phyloP scores from a whole-genome alignment of 179 eudicot genomes.

The Vitellaria paradoxa region DNA sequence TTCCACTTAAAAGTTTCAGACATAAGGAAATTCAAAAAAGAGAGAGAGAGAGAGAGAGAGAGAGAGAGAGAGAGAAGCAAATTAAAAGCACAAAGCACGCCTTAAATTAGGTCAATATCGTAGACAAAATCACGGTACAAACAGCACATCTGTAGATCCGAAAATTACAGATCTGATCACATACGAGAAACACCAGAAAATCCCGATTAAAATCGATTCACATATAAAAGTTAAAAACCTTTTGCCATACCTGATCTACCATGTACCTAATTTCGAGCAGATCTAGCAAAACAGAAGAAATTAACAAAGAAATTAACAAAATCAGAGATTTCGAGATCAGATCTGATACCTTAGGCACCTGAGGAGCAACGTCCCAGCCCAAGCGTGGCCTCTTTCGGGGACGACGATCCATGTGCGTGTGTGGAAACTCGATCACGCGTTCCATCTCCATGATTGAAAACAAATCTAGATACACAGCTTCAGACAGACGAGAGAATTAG shows the following conservation, averaged over 20 bases:
- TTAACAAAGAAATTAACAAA: neutral
- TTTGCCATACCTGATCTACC: slow-evolving; percentile 16
- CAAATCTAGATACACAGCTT: neutral
- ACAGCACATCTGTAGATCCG: neutral
- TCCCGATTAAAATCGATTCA: neutral
- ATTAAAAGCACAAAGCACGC: too few species aligned
- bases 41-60: too few species aligned
- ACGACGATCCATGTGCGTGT: slow-evolving; percentile 56
- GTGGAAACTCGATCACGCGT: slow-evolving; percentile 63
- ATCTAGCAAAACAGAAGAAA: slow-evolving; percentile 25
- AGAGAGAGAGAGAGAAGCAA: too few species aligned
- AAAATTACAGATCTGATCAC: neutral
- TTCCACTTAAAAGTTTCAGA: too few species aligned
- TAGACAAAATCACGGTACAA: neutral
- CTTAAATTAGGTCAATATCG: neutral
- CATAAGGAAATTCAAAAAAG: too few species aligned
- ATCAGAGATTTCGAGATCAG: neutral
- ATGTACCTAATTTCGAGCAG: slow-evolving; percentile 19
- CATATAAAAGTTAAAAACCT: neutral
- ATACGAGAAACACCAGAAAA: neutral
- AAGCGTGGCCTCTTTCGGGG: slow-evolving; percentile 67
- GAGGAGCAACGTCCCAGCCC: slow-evolving; percentile 82
- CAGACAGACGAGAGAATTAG: neutral
- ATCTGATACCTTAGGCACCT: slow-evolving; percentile 52
- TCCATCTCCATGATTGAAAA: slow-evolving; percentile 59